Evolutionary conservation across 441 rosid genomes (phyloP), one percentile per base, ranked within the genome.

Genomic region (Biscutella laevigata): DNA sequence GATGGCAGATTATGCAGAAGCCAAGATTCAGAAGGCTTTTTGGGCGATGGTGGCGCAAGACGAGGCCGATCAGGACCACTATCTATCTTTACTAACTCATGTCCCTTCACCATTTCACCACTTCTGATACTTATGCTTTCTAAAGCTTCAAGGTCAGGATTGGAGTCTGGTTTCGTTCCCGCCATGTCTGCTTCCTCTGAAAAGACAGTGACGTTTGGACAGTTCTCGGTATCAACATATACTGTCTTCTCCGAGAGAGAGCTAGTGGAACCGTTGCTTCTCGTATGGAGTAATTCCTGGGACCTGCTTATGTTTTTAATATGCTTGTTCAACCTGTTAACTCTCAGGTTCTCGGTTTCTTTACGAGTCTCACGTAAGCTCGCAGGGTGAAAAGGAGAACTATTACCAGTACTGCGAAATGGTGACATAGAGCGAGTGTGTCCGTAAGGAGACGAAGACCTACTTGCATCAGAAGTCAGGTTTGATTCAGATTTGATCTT

Each of bases 1-100:
- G 90, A 71, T 64, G 95, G 95, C 62, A 83, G 68, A 24, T 90
- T 73, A 44, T 88, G 85, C 65, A 80, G 67, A 28, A 91, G 94
- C 98, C 98, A 91, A 16, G 98, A 91, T 41, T 88, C 89, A 1
- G 98, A 80, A 4, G 98, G 98, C 55, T 76, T 80, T 61, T 79
- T 83, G 3, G 88, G 95, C 5, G 74, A 64, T 2, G 85, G 82
- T 55, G 84, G 95, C 11, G 81, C 75, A 69, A 75, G 75, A 40
- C 62, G 70, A 55, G 74, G 34, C 46, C 34, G 57, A 2, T 53
- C 43, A 27, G 24, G 59, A 68, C 35, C 55, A 26, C 13, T 59
- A 20, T 58, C 49, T n/a, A 28, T 61, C 40, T 53, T 62, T 27
- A 10, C 77, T 13, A 51, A 20, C 59, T 70, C 69, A 37, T 59